Conservation (phyloP, 495 filamentous ascomycete genomes). For the Talaromyces proteolyticus region DNA sequence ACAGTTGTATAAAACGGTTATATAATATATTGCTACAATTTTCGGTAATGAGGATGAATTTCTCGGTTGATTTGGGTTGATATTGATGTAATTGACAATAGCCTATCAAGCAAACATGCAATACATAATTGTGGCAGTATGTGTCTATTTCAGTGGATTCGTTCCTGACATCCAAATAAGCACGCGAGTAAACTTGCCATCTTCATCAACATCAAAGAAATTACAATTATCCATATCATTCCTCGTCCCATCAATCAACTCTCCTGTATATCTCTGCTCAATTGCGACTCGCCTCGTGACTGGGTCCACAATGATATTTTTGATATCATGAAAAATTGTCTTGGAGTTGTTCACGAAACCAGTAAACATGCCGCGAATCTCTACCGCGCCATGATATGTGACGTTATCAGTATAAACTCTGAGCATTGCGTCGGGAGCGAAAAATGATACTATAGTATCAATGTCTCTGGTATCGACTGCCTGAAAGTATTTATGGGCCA, state of each 20-base stretch:
- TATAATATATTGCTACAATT: too few relatives aligned
- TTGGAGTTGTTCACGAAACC: neutral
- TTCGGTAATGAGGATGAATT: too few relatives aligned
- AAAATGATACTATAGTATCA: neutral
- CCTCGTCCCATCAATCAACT: slow-evolving; percentile 4
- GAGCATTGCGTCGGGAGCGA: slow-evolving; percentile 7
- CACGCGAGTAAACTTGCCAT: slow-evolving; percentile 7
- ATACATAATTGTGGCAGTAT: too few relatives aligned
- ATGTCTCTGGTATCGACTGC: slow-evolving; percentile 4
- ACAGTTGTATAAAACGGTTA: too few relatives aligned
- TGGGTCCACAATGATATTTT: slow-evolving; percentile 6
- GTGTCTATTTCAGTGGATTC: slow-evolving; percentile 7
- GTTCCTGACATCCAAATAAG: slow-evolving; percentile 8
- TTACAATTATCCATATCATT: slow-evolving; percentile 9
- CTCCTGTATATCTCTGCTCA: slow-evolving; percentile 4
- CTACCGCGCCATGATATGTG: neutral
- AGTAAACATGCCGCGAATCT: slow-evolving; percentile 4
- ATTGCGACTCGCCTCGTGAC: slow-evolving; percentile 1
- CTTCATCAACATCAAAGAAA: slow-evolving; percentile 8
- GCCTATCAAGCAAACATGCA: too few relatives aligned
- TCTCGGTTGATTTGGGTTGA: too few relatives aligned
- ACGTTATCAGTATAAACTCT: neutral
- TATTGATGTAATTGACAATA: too few relatives aligned
- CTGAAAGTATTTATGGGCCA: slow-evolving; percentile 15
- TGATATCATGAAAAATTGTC: slow-evolving; percentile 3